Percentiles rank a stretch among this genome's conserved stretches.
These are phyloP conservation scores for Ganoderma lucidum DNA, from an alignment of 1,284 basidiomycete species.

Conservation along the genomic window DNA sequence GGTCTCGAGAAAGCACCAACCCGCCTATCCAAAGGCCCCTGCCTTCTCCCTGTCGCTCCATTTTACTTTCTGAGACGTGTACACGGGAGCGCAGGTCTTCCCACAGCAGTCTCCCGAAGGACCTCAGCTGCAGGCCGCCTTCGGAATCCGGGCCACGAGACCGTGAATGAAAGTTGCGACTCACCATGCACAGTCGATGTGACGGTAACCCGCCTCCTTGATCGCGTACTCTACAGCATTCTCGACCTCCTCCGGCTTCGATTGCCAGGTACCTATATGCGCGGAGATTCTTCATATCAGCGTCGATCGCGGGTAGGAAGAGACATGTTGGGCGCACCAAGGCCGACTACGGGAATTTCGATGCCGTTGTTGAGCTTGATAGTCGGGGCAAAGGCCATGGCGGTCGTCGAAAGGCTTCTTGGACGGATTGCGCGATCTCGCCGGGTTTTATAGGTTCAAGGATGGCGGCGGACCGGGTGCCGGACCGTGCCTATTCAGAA, in stretches of 20 bases:
- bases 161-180: slow-evolving; percentile 22
- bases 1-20: too few species aligned
- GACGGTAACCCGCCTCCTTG: slow-evolving; percentile 77
- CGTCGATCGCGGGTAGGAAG: background rate
- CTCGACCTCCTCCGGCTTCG: slow-evolving; percentile 73
- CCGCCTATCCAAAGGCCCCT: too few species aligned
- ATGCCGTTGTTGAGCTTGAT: slow-evolving; percentile 75
- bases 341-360: slow-evolving; percentile 75
- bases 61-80: too few species aligned
- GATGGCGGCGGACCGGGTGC: slow-evolving; percentile 10
- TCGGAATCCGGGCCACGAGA: background rate
- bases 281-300: slow-evolving; percentile 13
- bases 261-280: slow-evolving; percentile 78
- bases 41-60: too few species aligned
- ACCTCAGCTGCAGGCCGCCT: background rate
- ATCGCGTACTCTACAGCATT: slow-evolving; percentile 78
- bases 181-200: slow-evolving; percentile 83
- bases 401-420: background rate
- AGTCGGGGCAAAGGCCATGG: slow-evolving; percentile 45
- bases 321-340: slow-evolving; percentile 55
- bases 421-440: slow-evolving; percentile 8
- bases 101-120: background rate
- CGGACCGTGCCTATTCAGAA: slow-evolving; percentile 12
- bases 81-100: too few species aligned
- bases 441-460: background rate